Base-by-base conservation (phyloP, 805 yeast genomes). In the Wickerhamomyces bovis region DNA sequence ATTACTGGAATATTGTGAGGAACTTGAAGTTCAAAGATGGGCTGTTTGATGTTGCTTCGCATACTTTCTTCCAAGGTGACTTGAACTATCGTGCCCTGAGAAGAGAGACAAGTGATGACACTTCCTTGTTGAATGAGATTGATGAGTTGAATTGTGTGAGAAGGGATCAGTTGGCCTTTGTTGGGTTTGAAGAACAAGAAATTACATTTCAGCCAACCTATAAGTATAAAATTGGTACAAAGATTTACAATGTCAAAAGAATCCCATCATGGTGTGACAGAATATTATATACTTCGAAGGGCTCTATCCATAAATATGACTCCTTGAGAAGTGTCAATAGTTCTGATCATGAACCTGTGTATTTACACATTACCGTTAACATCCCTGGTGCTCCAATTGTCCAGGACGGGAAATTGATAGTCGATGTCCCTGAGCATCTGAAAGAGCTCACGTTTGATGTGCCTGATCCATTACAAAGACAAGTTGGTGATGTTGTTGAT, bases 221-320 rank as follows among this genome's bases (percentile, higher is more conserved):
- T 69, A 90, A 90, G 65, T 86, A 70, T 61, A 62, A 64, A 43
- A 48, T 73, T 2, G 75, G 77, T 28, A 70, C 81, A 0, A 44
- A 52, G n/a, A 63, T 66, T 10, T 85, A 78, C 61, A 76, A 78
- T 49, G 38, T 61, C 2, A 81, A 80, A 53, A 70, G 97, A 46
- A 67, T 69, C 1, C 95, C 97, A 0, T 83, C 95, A 7, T 90
- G 96, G 95, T 89, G 97, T 64, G 98, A 90, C 61, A 67, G 98
- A 44, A 77, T 90, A 6, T 61, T 90, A 41, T 53, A 50, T 16
- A 48, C 51, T 12, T 31, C 49, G 44, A 39, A 43, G 2, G 44
- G 70, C 64, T 31, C 48, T 5, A 48, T 78, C 1, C 53, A 64
- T 13, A 58, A 61, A 4, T 89, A 89, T 63, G 56, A 65, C 25